Conservation (phyloP, 73 alveolate species). For the Loxodes magnus region DNA sequence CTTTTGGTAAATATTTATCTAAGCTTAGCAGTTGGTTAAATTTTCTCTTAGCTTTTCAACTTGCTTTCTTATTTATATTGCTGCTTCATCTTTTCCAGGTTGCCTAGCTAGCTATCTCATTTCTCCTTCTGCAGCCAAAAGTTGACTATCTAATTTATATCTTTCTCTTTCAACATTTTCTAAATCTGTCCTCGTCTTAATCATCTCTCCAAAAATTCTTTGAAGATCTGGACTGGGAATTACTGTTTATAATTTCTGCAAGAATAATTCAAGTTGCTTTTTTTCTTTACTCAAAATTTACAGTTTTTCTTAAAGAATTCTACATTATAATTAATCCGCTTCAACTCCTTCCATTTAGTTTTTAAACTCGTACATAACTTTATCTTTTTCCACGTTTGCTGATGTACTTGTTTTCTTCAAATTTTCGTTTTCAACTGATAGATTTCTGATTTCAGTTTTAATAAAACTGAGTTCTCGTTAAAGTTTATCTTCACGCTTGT, state of each 20-base stretch:
- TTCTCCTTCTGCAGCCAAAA: constrained; percentile 1
- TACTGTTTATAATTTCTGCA: constrained; percentile 2
- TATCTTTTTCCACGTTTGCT: neutral
- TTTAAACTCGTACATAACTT: constrained; percentile 1
- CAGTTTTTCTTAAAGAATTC: constrained; percentile 1
- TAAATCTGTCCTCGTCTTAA: neutral
- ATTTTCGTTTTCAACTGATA: neutral
- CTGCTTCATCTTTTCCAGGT: constrained; percentile 3
- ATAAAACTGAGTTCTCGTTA: neutral
- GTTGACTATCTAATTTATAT: constrained; percentile 7
- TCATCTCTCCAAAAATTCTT: constrained; percentile 8
- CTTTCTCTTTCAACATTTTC: constrained; percentile 1
- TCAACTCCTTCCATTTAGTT: constrained; percentile 3
- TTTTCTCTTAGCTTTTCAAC: constrained; percentile 7
- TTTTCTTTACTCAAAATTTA: constrained; percentile 8
- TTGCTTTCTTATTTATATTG: constrained; percentile 1
- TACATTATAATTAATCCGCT: neutral
- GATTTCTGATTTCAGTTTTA: neutral
- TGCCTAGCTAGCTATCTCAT: constrained; percentile 9
- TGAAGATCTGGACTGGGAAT: constrained; percentile 5
- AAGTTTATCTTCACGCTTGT: neutral
- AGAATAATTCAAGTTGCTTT: constrained; percentile 4
- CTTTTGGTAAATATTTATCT: too few relatives aligned
- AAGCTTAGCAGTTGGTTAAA: constrained; percentile 2
- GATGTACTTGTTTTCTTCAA: constrained; percentile 8